A percentile compares a stretch with the other conserved stretches of the same genome.
These are phyloP conservation scores for Neurospora hispaniola DNA, from an alignment of 495 filamentous ascomycete species.

Conservation along the genomic window DNA sequence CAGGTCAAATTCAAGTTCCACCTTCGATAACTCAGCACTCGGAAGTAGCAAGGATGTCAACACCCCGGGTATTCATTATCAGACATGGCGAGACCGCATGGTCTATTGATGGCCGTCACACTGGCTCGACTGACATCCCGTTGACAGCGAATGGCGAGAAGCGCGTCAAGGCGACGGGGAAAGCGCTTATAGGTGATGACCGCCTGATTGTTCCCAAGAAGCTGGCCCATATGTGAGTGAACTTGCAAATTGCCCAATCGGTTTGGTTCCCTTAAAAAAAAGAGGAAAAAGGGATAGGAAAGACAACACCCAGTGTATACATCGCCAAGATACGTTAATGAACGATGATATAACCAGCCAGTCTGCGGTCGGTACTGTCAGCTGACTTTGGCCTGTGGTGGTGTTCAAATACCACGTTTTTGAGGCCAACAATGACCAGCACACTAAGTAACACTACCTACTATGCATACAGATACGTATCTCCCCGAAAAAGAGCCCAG, in stretches of 20 bases:
- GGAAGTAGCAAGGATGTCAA: slow-evolving; percentile 25
- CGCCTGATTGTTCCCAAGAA: slow-evolving; percentile 77
- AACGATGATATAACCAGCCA: neutral
- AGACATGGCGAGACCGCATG: slow-evolving; percentile 94
- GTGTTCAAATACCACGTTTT: neutral
- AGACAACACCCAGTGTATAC: neutral
- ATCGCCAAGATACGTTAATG: neutral
- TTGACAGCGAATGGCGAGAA: slow-evolving; percentile 82
- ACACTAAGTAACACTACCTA: neutral
- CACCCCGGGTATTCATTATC: slow-evolving; percentile 82
- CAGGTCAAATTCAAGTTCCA: neutral
- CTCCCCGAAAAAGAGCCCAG: slow-evolving; percentile 76
- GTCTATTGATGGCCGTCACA: slow-evolving; percentile 90
- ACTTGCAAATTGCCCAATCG: neutral
- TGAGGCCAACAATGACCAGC: neutral
- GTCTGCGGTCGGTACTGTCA: neutral
- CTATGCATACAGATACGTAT: slow-evolving; percentile 52
- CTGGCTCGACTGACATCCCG: slow-evolving; percentile 74
- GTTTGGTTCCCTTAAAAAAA: neutral
- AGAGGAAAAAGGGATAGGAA: too few species aligned
- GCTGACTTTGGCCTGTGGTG: neutral
- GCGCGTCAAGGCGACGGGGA: slow-evolving; percentile 69
- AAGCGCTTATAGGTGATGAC: slow-evolving; percentile 73
- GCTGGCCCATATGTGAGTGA: slow-evolving; percentile 58
- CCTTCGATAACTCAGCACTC: neutral